A percentile compares a stretch with the other conserved stretches of the same genome.
These are phyloP conservation scores for Arthromyces matolae DNA, from an alignment of 768 basidiomycete genomes.

Conservation along the genomic window DNA sequence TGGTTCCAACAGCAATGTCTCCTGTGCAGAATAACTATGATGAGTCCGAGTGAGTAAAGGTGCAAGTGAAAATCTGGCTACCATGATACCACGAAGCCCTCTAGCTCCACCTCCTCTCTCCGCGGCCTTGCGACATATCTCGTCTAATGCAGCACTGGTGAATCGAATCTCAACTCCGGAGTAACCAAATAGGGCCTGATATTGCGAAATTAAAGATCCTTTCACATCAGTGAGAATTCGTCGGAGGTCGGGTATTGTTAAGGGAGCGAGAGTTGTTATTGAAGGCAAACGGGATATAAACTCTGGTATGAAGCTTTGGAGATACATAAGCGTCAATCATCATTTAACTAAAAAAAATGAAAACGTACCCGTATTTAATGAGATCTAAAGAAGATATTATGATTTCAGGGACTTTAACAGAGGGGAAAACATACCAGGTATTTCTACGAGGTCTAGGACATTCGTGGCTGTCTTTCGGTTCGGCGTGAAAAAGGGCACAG, in stretches of 20 bases:
- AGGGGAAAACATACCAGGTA: constrained; percentile 45
- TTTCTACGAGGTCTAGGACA: constrained; percentile 68
- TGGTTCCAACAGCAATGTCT: constrained; percentile 75
- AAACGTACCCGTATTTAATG: constrained; percentile 69
- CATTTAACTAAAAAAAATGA: background rate
- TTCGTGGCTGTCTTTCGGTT: constrained; percentile 56
- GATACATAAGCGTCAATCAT: constrained; percentile 3
- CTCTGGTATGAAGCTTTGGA: constrained; percentile 84
- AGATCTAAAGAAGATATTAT: constrained; percentile 50
- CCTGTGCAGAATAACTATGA: constrained; percentile 40
- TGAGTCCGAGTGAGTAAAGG: background rate
- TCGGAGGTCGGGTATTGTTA: constrained; percentile 78
- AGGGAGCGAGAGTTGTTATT: constrained; percentile 77
- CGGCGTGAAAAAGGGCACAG: constrained; percentile 74
- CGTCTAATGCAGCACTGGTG: constrained; percentile 74
- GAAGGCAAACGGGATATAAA: constrained; percentile 93
- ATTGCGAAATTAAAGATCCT: constrained; percentile 89
- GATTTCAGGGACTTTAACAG: background rate
- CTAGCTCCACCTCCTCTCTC: constrained; percentile 88
- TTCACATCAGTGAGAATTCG: constrained; percentile 91
- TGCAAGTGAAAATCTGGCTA: constrained; percentile 17
- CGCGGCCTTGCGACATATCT: constrained; percentile 74
- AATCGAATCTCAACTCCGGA: constrained; percentile 87
- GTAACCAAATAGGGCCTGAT: constrained; percentile 76
- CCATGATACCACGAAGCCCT: constrained; percentile 87